Evolutionary conservation across 352 stramenopile genomes (phyloP).

Genomic region (Phytophthora multivora): DNA sequence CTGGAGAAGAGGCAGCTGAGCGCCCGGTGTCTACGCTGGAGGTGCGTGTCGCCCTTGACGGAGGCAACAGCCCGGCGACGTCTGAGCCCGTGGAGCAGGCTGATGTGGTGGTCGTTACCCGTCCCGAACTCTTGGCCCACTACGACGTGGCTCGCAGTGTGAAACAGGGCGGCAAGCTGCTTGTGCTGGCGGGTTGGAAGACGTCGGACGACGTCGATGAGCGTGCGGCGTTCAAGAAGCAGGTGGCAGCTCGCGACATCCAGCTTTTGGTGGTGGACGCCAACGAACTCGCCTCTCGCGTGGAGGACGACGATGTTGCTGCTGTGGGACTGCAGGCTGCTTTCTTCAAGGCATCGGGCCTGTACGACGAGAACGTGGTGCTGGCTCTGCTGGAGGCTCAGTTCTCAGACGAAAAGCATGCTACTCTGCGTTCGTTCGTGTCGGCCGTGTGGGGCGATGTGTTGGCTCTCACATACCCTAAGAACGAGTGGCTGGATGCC

Average conservation of each 20-base stretch:
- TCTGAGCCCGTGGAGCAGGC: conserved; percentile 60
- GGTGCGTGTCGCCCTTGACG: conserved; percentile 55
- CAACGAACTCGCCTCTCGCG: conserved; percentile 52
- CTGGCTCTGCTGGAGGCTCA: conserved; percentile 55
- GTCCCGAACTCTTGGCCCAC: conserved; percentile 45
- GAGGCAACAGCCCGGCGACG: conserved; percentile 35
- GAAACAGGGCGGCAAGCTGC: conserved; percentile 57
- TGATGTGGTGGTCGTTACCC: conserved; percentile 66
- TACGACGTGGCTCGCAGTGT: conserved; percentile 61
- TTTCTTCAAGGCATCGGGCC: conserved; percentile 61
- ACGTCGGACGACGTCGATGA: conserved; percentile 68
- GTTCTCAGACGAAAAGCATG: conserved; percentile 46
- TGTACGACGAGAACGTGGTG: conserved; percentile 68
- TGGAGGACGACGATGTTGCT: conserved; percentile 58
- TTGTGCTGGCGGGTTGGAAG: conserved; percentile 68
- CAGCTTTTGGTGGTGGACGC: conserved; percentile 61
- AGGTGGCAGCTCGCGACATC: conserved; percentile 55
- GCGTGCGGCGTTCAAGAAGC: conserved; percentile 53
- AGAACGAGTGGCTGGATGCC: conserved; percentile 43
- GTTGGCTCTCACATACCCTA: conserved; percentile 52
- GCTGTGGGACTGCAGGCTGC: conserved; percentile 54
- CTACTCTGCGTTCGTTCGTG: conserved; percentile 60
- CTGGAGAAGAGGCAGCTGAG: conserved; percentile 10
- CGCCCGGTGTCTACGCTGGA: conserved; percentile 60
- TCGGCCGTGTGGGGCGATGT: conserved; percentile 66